Percentiles rank a stretch among this genome's conserved stretches.
Evolutionary conservation across 1,139 yeast species (phyloP).

Genomic region (Saccharomyces hybrid): DNA sequence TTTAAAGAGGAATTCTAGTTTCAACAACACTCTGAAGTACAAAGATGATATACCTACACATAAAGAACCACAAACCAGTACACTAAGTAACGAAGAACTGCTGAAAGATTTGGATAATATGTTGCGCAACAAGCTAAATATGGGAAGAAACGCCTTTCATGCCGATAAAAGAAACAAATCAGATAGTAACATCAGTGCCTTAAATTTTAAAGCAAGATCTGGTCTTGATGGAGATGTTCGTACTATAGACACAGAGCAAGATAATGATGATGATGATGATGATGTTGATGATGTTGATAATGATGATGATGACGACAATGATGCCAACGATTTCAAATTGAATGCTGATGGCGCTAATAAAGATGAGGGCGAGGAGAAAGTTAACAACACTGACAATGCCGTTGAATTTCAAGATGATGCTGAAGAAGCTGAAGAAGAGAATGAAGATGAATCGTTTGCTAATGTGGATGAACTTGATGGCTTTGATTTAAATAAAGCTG

Average conservation of each 20-base stretch:
- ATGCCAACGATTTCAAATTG: neutral
- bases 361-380: conserved; percentile 5
- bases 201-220: conserved; percentile 8
- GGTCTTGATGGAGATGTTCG: conserved; percentile 12
- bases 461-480: conserved; percentile 34
- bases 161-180: conserved; percentile 8
- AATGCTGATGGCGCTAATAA: neutral
- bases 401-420: conserved; percentile 5
- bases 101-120: conserved; percentile 20
- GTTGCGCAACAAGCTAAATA: conserved; percentile 19
- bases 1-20: neutral
- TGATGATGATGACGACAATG: conserved; percentile 1
- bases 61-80: neutral
- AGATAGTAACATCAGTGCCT: conserved; percentile 5
- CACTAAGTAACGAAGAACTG: neutral
- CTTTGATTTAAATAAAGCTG: conserved; percentile 10
- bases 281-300: neutral
- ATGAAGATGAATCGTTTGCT: conserved; percentile 29
- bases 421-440: conserved; percentile 22
- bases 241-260: conserved; percentile 6
- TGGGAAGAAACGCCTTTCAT: conserved; percentile 6
- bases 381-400: conserved; percentile 7
- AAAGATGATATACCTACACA: neutral
- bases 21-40: neutral
- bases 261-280: conserved; percentile 1